Evolutionary conservation across 225 moss, liverwort and hornwort genomes (phyloP), one percentile per base, ranked within the genome.

Genomic region (Bryoerythrophyllum caledonicum): DNA sequence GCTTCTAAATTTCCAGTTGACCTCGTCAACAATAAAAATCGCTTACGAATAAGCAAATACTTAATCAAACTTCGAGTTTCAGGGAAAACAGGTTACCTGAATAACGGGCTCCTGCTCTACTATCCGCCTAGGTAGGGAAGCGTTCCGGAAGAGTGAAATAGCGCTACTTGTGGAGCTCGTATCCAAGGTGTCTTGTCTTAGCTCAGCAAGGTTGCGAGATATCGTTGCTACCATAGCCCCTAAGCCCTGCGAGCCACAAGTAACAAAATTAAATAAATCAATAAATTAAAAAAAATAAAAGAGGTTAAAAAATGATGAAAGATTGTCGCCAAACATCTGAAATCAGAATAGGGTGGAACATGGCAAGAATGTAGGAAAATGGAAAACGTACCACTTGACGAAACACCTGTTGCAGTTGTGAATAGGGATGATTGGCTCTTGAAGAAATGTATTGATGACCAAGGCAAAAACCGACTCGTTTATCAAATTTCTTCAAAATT

Each of bases 401-500:
- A 74, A 99, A 93, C 63, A 99, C 90, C 78, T 93, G 95, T 46
- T 99, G 94, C 48, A 99, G 89, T 78, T 99, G 97, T 37, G 97
- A 99, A 79, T 91, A 99, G 2, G 97, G 97, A 83, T 99, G 97
- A 69, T 99, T 99, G 55, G 97, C 88, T 62, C 97, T 89, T 23
- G 97, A 89, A 27, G 89, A 72, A 32, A 99, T 93, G 74, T 99
- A 99, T 19, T 95, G 94, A 71, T 89, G 86, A 28, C 94, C 93
- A 32, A 99, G 90, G 60, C 85, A 77, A 63, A 91, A 99, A 13
- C 93, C 94, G 28, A 99, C 86, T 44, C 95, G 86, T 80, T 93
- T 99, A 77, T 99, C 97, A 76, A 99, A 99, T 68, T 99, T 99
- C 79, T 99, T 99, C 49, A 99, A 48, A 23, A 99, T 95, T 71